Evolutionary conservation across 129 eudicot species (phyloP).

Genomic region (Flaveria ramosissima): DNA sequence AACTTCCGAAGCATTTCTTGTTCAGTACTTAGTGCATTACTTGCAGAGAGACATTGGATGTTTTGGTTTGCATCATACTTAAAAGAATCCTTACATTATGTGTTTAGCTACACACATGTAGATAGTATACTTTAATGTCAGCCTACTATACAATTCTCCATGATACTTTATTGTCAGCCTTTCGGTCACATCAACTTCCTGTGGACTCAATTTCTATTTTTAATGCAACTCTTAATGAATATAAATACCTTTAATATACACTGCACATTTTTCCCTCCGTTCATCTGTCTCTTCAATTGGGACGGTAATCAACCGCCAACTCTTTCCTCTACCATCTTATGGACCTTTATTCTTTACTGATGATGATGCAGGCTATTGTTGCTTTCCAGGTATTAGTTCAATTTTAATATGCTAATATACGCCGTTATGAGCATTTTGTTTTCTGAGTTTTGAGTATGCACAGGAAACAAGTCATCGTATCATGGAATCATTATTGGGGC

Average conservation of each 20-base stretch:
- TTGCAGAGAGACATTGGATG: no score
- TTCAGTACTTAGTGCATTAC: no score
- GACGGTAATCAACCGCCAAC: conserved; percentile 66
- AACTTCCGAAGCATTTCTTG: no score
- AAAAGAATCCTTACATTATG: no score
- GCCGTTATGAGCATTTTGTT: not conserved
- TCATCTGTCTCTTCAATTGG: conserved; percentile 54
- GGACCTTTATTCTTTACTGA: conserved; percentile 69
- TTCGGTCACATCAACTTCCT: conserved; percentile 49
- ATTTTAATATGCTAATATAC: not conserved
- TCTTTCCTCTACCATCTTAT: conserved; percentile 37
- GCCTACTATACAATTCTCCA: conserved; percentile 50
- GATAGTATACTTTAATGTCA: no score
- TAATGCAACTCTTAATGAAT: conserved; percentile 43
- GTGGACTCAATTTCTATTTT: conserved; percentile 67
- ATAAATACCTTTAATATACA: conserved; percentile 52
- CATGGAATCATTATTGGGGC: conserved; percentile 64
- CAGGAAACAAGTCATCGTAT: conserved; percentile 52
- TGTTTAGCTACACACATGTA: no score
- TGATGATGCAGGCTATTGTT: conserved; percentile 37
- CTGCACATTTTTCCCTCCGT: conserved; percentile 71
- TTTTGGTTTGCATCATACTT: no score
- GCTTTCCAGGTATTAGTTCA: conserved; percentile 58
- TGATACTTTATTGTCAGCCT: conserved; percentile 37
- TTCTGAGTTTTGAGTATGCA: conserved; percentile 13